Conservation (phyloP, 2,329 filamentous ascomycete genomes). For the Pestalotiopsis sp. region DNA sequence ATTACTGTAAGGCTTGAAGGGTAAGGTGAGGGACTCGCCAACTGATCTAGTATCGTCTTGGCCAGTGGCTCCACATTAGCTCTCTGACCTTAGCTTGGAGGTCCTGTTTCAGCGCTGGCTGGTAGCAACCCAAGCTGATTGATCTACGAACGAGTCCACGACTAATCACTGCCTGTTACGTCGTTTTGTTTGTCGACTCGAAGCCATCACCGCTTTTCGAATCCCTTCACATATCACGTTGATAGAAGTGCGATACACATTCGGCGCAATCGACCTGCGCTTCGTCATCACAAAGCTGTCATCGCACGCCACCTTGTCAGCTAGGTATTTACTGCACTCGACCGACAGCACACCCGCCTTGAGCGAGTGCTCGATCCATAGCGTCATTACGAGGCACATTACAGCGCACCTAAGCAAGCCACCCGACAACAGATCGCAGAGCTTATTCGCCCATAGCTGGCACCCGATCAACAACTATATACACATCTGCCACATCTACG, state of each 20-base stretch:
- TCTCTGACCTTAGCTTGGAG: not conserved
- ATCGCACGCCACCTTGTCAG: not conserved
- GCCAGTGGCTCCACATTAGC: not conserved
- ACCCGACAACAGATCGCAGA: not conserved
- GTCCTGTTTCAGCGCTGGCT: constrained; percentile 8
- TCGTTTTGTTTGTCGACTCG: not conserved
- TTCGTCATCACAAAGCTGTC: not conserved
- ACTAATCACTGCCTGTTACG: not conserved
- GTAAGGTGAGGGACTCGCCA: not conserved
- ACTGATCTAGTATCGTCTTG: not conserved
- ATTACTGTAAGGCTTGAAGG: not conserved
- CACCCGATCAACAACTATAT: not conserved
- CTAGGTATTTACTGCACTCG: too few relatives aligned
- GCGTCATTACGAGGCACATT: constrained; percentile 13
- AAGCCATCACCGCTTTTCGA: not conserved
- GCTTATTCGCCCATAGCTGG: not conserved
- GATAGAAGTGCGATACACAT: not conserved
- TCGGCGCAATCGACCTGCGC: not conserved
- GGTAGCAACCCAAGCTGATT: not conserved
- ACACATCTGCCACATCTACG: not conserved
- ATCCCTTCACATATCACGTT: not conserved
- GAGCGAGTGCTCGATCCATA: not conserved
- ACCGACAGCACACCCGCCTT: not conserved
- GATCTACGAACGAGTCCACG: not conserved
- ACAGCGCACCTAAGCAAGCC: constrained; percentile 4